These are phyloP conservation scores for Schwanniomyces etchellsii DNA, from an alignment of 1,139 yeast species.

Conservation along the genomic window DNA sequence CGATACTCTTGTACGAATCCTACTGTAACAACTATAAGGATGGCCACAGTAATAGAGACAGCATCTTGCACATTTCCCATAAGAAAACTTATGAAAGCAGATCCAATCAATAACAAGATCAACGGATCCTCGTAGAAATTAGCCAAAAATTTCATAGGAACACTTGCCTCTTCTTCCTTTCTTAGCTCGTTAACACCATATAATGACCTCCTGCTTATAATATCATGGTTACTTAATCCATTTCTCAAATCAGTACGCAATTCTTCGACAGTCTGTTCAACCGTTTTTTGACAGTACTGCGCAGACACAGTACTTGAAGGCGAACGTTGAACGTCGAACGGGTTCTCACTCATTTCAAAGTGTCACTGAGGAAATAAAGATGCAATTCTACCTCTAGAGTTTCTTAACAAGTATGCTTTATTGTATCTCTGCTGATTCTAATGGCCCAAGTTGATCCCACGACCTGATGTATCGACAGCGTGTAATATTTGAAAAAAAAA, in stretches of 20 bases:
- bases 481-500: too few species aligned
- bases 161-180: conserved; percentile 69
- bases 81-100: conserved; percentile 75
- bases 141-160: conserved; percentile 62
- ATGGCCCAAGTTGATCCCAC: too few species aligned
- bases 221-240: conserved; percentile 72
- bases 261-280: conserved; percentile 56
- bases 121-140: conserved; percentile 87
- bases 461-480: too few species aligned
- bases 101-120: conserved; percentile 78
- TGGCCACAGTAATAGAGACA: conserved; percentile 80
- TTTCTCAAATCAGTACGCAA: conserved; percentile 51
- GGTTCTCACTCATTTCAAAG: conserved; percentile 35
- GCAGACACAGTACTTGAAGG: conserved; percentile 39
- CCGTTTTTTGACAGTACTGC: conserved; percentile 50
- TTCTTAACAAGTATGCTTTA: too few species aligned
- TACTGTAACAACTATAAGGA: conserved; percentile 84
- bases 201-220: conserved; percentile 59
- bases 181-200: conserved; percentile 77
- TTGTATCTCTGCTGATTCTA: too few species aligned
- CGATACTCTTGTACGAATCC: conserved; percentile 96
- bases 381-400: too few species aligned
- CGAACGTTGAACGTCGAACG: conserved; percentile 17
- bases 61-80: conserved; percentile 97
- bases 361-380: background rate